Base-by-base conservation (phyloP, 805 yeast species). In the Ogataea nonfermentans region DNA sequence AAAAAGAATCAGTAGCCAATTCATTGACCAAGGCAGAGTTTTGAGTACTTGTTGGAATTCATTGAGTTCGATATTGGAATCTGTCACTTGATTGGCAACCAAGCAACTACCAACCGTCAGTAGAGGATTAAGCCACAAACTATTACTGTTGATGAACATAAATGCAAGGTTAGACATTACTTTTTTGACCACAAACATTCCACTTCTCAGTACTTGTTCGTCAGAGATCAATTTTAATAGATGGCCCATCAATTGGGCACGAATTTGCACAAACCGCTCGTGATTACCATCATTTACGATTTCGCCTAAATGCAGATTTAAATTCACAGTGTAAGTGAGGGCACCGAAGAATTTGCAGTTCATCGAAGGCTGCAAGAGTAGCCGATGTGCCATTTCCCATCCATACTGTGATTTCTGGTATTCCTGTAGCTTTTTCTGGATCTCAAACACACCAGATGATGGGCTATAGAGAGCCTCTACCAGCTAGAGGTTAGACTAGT, bases 271-370 rank as follows among this genome's bases (percentile, higher is more conserved):
- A 11, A 46, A 12, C 16, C 39, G 37, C 15, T 54, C 45, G 15
- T 24, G 19, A 12, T 37, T 24, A 8, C 30, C 37, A 6, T 32
- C 14, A n/a, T 31, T 43, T 14, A 29, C 19, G 12, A 47, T 17
- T 2, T 40, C 40, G 7, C 39, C 22, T 1, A 41, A 6, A 30
- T 49, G 47, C 9, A 43, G 55, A 43, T 75, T 77, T 30, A 83
- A 59, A 47, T 72, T 67, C 4, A 87, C 93, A 0, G 87, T 74
- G 43, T 77, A 79, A 0, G 95, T 87, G 41, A 84, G 69, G 0
- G 95, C 95, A 0, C 95, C 96, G 53, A 87, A 81, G 57, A 82
- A 87, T 53, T 79, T 77, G 46, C 80, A 75, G 41, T 74, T 74
- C 30, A 64, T 49, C 1, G 75, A 68, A 3, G 55, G 53, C 2